Evolutionary conservation across 148 eudicot species (phyloP), one percentile per base, ranked within the genome.

Genomic region (Fagopyrum tataricum): DNA sequence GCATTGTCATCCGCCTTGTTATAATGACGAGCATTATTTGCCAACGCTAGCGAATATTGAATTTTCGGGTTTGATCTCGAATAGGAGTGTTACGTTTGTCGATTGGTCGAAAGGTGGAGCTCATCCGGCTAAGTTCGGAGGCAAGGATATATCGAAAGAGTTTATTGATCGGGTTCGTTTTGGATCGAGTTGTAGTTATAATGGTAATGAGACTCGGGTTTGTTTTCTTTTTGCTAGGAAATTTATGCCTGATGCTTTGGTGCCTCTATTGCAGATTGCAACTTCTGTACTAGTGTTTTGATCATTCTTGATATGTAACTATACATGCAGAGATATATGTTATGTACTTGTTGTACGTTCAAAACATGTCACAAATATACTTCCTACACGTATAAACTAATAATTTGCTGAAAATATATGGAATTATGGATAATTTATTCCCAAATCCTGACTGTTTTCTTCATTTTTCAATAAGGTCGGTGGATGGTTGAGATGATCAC

Each of bases 141-240:
- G 74, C 66, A 20, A 24, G 7, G 84, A 85, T 71, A 78, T 91
- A 31, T 79, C 78, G 0, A 78, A 84, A 2, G 87, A 87, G 73
- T 78, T 91, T 20, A 78, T 91, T 49, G 79, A 83, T 62, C 69
- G 74, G 11, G 73, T 88, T 15, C 79, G 88, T 26, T 77, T 70
- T 39, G 86, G 79, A 4, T 66, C 79, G 0, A 77, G 81, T 46
- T 91, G 91, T 70, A 62, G 58, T 6, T 85, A 88, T 68, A 87
- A 82, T 79, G 87, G 84, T 0, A 80, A 88, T 17, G 37, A 21
- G 7, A 86, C 82, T 7, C 72, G 69, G n/a, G 77, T 84, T 7
- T 91, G 91, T 78, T 72, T 70, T 72, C 82, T 91, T 15, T 91
- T 91, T 85, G 96, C 84, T 71, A 88, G 96, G 68, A 91, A 91